A percentile compares a stretch with the other conserved stretches of the same genome.
Conservation (phyloP, 169 alveolate genomes). For the Plasmodium coatneyi region DNA sequence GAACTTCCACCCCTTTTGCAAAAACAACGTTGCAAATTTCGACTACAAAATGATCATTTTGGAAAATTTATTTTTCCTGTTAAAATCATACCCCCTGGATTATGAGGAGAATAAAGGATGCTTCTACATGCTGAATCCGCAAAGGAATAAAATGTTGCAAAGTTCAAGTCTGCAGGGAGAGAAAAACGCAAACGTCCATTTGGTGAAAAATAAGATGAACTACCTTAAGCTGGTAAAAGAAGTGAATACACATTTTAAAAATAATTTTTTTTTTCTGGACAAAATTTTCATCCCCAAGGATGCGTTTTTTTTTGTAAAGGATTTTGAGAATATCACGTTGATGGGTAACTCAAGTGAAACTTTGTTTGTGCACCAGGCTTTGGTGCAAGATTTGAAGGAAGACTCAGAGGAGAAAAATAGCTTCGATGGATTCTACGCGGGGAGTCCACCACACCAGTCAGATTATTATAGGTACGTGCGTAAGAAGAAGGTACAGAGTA, state of each 20-base stretch:
- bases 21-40: slow-evolving; percentile 10
- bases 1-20: slow-evolving; percentile 14
- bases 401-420: slow-evolving; percentile 30
- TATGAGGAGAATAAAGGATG: slow-evolving; percentile 76
- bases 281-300: slow-evolving; percentile 74
- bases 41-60: slow-evolving; percentile 39
- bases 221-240: slow-evolving; percentile 14
- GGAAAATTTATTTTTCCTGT: slow-evolving; percentile 49
- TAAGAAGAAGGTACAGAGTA: slow-evolving; percentile 61
- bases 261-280: slow-evolving; percentile 60
- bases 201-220: slow-evolving; percentile 23
- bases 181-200: background rate
- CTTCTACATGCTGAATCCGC: slow-evolving; percentile 71
- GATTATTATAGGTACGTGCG: slow-evolving; percentile 61
- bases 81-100: slow-evolving; percentile 71
- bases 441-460: slow-evolving; percentile 15
- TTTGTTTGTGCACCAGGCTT: slow-evolving; percentile 51
- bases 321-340: slow-evolving; percentile 37
- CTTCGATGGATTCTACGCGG: slow-evolving; percentile 25
- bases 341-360: slow-evolving; percentile 12
- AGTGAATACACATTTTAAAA: slow-evolving; percentile 39
- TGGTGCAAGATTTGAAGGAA: slow-evolving; percentile 60
- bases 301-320: slow-evolving; percentile 70
- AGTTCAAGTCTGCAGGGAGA: slow-evolving; percentile 1
- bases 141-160: slow-evolving; percentile 48